Base-by-base conservation (phyloP, 2,329 filamentous ascomycete genomes). In the Simplicillium sp. region DNA sequence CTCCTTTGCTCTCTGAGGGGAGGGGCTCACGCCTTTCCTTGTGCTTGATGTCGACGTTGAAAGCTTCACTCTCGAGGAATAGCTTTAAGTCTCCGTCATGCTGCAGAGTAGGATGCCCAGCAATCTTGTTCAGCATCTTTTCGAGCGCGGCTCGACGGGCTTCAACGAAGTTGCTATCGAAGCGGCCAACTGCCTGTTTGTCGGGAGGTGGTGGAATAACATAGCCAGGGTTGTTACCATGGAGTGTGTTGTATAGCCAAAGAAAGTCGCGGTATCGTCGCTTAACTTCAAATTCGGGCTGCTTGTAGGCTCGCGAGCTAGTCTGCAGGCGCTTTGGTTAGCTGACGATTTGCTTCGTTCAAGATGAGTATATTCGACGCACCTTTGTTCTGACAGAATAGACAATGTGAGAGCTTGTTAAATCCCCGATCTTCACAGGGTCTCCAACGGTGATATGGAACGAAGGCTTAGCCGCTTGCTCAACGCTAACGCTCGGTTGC, bases 71-170 rank as follows among this genome's bases (percentile, higher is more conserved):
- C 64, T 98, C 92, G 12, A 98, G 69, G 62, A 98, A 98, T 5
- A 97, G 80, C 67, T 98, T 98, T 46, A 98, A 65, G 56, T 98
- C 92, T 6, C 77, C 81, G 56, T 98, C 92, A 54, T 95, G 87
- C 58, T 97, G 92, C 49, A 98, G 70, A 29, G 88, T 85, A 7
- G 87, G 83, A 59, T 98, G 92, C 11, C 80, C 77, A 3, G 90
- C 87, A 45, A 81, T 92, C 70, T 95, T 97, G 75, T 96, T 97
- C 41, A 96, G 70, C 92, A 98, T 98, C 58, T 92, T 87, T 65
- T 98, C 92, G 44, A 98, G 67, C 12, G 92, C 92, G 46, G 88
- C 85, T 51, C 92, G 78, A 53, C 92, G 75, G 34, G 86, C 87
- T 63, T 98, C 92, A 47, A 98, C 88, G 62, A 98, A 98, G 60